phyloP scores from a whole-genome alignment of 169 alveolate species.

The Eimeria brunetti region DNA sequence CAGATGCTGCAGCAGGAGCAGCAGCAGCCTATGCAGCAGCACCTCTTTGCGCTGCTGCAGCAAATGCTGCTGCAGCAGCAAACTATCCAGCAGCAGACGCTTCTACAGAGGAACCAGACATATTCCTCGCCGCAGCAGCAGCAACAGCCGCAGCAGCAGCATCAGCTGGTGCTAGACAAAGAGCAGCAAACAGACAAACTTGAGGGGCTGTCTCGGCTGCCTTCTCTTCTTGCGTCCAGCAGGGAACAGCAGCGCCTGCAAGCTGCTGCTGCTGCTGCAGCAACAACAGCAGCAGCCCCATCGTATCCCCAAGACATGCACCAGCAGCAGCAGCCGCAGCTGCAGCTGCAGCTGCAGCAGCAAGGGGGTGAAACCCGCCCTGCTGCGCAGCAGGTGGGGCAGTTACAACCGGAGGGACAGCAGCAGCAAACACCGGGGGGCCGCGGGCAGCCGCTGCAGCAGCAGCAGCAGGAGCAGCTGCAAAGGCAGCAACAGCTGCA shows the following conservation, averaged over 20 bases:
- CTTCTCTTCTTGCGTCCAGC: conserved; percentile 21
- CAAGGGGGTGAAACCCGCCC: too few species aligned
- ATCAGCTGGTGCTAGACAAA: conserved; percentile 27
- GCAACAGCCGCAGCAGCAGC: conserved; percentile 49
- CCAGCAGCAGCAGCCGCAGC: neutral
- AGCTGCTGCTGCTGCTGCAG: conserved; percentile 11
- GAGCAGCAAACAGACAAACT: conserved; percentile 62
- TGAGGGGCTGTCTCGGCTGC: conserved; percentile 47
- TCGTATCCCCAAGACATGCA: neutral
- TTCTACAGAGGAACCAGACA: neutral
- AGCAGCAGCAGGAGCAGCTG: neutral
- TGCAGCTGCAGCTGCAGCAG: neutral
- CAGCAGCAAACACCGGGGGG: neutral
- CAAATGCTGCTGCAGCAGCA: conserved; percentile 31
- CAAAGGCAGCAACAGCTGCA: neutral
- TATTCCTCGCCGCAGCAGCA: conserved; percentile 19
- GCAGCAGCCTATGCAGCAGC: conserved; percentile 10
- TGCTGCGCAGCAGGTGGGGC: neutral
- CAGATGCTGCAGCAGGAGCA: neutral
- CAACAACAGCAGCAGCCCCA: neutral
- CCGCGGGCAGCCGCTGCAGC: too few species aligned
- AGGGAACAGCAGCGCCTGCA: neutral
- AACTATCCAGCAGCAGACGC: neutral
- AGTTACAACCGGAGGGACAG: neutral
- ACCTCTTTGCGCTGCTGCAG: conserved; percentile 19